Conservation (phyloP, 805 yeast species). For the Kuraishia hungarica region DNA sequence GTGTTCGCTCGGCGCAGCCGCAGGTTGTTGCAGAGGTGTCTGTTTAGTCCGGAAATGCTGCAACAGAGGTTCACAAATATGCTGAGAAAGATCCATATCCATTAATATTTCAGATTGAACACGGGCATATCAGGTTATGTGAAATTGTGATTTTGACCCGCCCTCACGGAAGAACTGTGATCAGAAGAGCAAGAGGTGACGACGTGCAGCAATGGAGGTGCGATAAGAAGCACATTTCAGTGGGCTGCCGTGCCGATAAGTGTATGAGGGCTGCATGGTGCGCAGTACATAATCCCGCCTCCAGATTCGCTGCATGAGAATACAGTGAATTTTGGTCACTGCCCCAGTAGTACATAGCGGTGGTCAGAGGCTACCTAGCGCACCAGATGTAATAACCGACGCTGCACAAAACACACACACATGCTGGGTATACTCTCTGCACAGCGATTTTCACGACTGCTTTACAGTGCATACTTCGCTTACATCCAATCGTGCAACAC, state of each 20-base stretch:
- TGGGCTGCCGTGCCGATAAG: background rate
- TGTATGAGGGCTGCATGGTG: background rate
- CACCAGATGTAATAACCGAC: background rate
- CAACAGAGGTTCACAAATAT: too few relatives aligned
- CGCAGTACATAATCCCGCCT: background rate
- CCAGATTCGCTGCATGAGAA: background rate
- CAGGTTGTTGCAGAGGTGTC: background rate
- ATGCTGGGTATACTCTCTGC: background rate
- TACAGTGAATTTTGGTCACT: background rate
- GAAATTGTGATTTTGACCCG: background rate
- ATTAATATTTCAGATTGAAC: too few relatives aligned
- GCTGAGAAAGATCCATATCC: too few relatives aligned
- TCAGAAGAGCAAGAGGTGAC: background rate
- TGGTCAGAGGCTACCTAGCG: background rate
- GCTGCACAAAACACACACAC: background rate
- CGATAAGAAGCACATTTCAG: background rate
- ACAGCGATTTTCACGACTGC: background rate
- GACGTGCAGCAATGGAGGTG: background rate
- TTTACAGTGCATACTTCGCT: background rate
- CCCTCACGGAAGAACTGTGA: too few relatives aligned
- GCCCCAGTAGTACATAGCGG: background rate
- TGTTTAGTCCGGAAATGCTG: too few relatives aligned
- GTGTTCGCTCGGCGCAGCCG: background rate
- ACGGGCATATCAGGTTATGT: background rate
- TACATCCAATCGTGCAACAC: background rate